Conservation (phyloP, 805 yeast species). For the Kluyveromyces aestuarii region DNA sequence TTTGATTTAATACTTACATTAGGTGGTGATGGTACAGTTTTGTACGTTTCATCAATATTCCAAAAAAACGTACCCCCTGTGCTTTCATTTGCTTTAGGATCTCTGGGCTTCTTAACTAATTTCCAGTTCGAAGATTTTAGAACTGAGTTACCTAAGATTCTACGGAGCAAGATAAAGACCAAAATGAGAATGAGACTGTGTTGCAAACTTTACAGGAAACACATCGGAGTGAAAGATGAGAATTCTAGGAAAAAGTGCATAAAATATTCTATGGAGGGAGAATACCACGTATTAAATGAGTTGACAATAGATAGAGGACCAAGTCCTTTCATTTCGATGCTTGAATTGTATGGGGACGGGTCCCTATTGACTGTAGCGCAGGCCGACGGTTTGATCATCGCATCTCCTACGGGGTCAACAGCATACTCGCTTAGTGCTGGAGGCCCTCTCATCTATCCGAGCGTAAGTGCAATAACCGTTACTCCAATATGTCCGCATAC, state of each 20-base stretch:
- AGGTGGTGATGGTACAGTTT: conserved; percentile 96
- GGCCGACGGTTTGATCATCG: conserved; percentile 87
- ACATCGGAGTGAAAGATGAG: conserved; percentile 26
- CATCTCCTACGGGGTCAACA: conserved; percentile 95
- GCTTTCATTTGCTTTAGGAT: conserved; percentile 79
- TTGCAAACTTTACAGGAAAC: conserved; percentile 54
- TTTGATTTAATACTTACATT: conserved; percentile 78
- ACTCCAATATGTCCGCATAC: conserved; percentile 98
- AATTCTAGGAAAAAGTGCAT: conserved; percentile 39
- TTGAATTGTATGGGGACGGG: conserved; percentile 85
- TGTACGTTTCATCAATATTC: conserved; percentile 79
- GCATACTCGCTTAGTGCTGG: conserved; percentile 95
- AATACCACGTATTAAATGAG: conserved; percentile 78
- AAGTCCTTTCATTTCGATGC: conserved; percentile 80
- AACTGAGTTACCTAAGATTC: conserved; percentile 44
- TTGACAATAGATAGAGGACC: conserved; percentile 91
- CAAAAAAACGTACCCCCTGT: conserved; percentile 87
- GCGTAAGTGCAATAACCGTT: conserved; percentile 82
- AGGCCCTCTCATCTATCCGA: conserved; percentile 90
- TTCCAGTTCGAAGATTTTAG: conserved; percentile 71
- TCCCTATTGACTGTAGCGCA: conserved; percentile 80
- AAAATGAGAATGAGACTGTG: conserved; percentile 82
- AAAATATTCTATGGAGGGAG: conserved; percentile 35
- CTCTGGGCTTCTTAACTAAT: conserved; percentile 86
- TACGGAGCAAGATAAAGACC: conserved; percentile 64